Conservation (phyloP, 1,284 basidiomycete species). For the Golubevia sp. region DNA sequence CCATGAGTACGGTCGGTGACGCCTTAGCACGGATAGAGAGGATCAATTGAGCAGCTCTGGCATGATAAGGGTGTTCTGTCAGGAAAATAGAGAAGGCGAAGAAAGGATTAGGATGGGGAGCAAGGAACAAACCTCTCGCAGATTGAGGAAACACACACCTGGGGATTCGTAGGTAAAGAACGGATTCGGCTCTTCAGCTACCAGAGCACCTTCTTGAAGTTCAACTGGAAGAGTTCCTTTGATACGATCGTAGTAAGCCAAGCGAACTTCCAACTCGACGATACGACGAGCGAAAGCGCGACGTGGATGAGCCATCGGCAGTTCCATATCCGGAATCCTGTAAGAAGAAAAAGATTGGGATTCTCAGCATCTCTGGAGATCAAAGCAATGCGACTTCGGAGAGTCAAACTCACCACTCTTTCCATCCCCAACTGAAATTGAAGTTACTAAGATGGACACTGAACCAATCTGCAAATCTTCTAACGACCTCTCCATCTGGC, state of each 20-base stretch:
- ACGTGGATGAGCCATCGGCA: conserved; percentile 76
- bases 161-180: conserved; percentile 81
- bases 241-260: conserved; percentile 93
- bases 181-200: conserved; percentile 78
- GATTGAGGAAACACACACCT: conserved; percentile 63
- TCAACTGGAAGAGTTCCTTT: conserved; percentile 83
- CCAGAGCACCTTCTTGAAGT: conserved; percentile 71
- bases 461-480: conserved; percentile 91
- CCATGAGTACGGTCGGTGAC: conserved; percentile 74
- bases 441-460: conserved; percentile 96
- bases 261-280: conserved; percentile 84
- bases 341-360: background rate
- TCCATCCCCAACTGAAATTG: conserved; percentile 99
- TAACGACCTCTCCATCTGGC: conserved; percentile 80
- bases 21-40: conserved; percentile 77
- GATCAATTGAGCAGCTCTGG: conserved; percentile 78
- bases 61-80: conserved; percentile 75
- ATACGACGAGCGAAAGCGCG: conserved; percentile 84
- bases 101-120: background rate
- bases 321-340: conserved; percentile 82
- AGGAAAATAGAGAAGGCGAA: background rate
- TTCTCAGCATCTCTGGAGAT: no score
- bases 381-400: background rate
- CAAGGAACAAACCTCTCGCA: background rate
- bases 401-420: conserved; percentile 78